Evolutionary conservation across 2,329 filamentous ascomycete genomes (phyloP).

Genomic region (Pseudogymnoascus sp.): DNA sequence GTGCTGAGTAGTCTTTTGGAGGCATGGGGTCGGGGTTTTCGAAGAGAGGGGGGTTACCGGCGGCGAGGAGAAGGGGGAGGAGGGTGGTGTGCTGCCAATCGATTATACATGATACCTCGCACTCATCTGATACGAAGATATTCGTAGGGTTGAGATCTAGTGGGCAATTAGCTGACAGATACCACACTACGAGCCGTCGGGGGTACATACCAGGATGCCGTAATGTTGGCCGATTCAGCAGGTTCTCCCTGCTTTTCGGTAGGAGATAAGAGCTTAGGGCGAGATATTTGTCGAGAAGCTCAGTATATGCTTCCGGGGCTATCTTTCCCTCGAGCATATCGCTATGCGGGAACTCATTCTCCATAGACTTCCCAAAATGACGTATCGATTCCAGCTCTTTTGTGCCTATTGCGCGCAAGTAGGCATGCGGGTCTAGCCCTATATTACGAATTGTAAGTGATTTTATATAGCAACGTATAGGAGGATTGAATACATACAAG

Average conservation of each 20-base stretch:
- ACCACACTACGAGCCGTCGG: neutral
- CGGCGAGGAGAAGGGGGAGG: conserved; percentile 31
- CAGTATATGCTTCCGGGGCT: neutral
- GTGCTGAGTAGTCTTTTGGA: conserved; percentile 23
- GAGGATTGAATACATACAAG: neutral
- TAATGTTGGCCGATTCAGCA: conserved; percentile 10
- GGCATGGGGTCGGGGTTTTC: conserved; percentile 29
- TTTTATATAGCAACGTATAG: neutral
- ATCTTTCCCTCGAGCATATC: neutral
- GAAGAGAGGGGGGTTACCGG: conserved; percentile 32
- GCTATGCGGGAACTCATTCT: neutral
- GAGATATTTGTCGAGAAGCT: neutral
- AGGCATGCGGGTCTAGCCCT: neutral
- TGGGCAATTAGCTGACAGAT: neutral
- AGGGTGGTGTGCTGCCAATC: conserved; percentile 34
- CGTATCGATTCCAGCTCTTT: neutral
- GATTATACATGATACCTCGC: conserved; percentile 30
- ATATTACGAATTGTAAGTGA: neutral
- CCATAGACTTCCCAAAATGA: neutral
- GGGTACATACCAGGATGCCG: conserved; percentile 8
- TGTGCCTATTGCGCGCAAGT: neutral
- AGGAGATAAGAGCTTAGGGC: neutral
- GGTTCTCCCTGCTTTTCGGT: neutral
- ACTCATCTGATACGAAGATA: conserved; percentile 24
- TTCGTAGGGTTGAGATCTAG: conserved; percentile 20